Evolutionary conservation across 2,329 filamentous ascomycete genomes (phyloP), one percentile per base, ranked within the genome.

Genomic region (Ascocoryne sarcoides): DNA sequence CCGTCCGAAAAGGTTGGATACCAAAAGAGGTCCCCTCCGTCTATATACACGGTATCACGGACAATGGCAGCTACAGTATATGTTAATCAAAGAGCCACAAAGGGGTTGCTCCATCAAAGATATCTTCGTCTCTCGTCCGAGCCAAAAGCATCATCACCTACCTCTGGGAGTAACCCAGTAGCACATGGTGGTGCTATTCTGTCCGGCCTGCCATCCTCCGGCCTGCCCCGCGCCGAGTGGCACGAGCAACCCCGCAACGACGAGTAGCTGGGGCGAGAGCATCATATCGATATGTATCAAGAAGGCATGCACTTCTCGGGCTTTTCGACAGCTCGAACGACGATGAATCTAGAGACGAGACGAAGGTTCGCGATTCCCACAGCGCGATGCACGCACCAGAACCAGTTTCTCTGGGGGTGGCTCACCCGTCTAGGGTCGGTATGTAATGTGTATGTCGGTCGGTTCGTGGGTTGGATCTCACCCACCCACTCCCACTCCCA

Each of bases 11-110:
- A 50, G 9, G 68, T 69, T 2, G 67, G 66, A 23, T 61, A 47
- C 76, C 78, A 82, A 44, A 47, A 66, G 9, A 80, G 56, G 31
- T 56, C 47, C 3, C 80, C 80, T 28, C 80, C 80, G 55, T 84
- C 79, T 16, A 84, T 58, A 53, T 81, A 84, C 12, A 82, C 61
- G 2, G 70, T 77, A 50, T 84, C 76, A 31, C 70, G 69, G 26
- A 83, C 60, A 2, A 78, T 60, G 28, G 71, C 69, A 46, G 69
- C 78, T 80, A 50, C 18, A 10, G 31, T 28, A 20, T 9, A 9
- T 14, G 30, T 32, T 15, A 32, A n/a, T 32, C 10, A 4, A 32
- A n/a, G 3, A 8, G n/a, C 17, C 16, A 20, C 15, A 20, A 35
- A 10, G 15, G 10, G 32, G 12, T 26, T 12, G 7, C 23, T 7